Conservation (phyloP, 1,284 basidiomycete species). For the Cerrena zonata region DNA sequence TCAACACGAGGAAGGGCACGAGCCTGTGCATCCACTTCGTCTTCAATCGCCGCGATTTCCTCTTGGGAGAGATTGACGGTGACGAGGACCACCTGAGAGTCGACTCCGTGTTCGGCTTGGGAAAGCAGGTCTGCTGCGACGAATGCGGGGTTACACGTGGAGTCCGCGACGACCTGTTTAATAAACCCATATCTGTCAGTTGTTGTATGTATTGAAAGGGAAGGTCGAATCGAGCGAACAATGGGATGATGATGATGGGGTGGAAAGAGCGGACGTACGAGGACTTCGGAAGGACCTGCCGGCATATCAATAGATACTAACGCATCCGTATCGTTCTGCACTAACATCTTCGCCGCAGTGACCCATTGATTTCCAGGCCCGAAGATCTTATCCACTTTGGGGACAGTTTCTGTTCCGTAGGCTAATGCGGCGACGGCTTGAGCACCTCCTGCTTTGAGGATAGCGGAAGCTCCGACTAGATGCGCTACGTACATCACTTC, state of each 20-base stretch:
- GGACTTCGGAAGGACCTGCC: conserved; percentile 93
- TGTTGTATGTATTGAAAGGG: not conserved
- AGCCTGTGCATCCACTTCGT: conserved; percentile 85
- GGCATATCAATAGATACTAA: conserved; percentile 98
- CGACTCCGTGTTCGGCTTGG: conserved; percentile 96
- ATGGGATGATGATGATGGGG: not conserved
- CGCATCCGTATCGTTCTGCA: conserved; percentile 97
- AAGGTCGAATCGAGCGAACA: not conserved
- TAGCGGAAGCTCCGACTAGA: conserved; percentile 79
- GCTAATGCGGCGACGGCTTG: conserved; percentile 97
- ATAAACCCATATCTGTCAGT: not conserved
- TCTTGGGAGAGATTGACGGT: conserved; percentile 64
- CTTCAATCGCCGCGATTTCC: conserved; percentile 72
- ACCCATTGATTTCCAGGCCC: conserved; percentile 99
- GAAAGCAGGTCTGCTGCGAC: conserved; percentile 95
- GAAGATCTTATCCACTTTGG: conserved; percentile 99
- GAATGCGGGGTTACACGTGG: conserved; percentile 79
- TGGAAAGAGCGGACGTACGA: conserved; percentile 54
- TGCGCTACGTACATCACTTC: conserved; percentile 94
- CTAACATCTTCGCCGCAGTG: conserved; percentile 98
- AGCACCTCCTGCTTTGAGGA: conserved; percentile 91
- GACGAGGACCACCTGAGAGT: conserved; percentile 95
- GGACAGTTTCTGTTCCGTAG: conserved; percentile 90
- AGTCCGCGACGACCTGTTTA: conserved; percentile 84
- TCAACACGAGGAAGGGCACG: conserved; percentile 81